Base-by-base conservation (phyloP, 495 filamentous ascomycete species). In the Neurospora sublineolata region DNA sequence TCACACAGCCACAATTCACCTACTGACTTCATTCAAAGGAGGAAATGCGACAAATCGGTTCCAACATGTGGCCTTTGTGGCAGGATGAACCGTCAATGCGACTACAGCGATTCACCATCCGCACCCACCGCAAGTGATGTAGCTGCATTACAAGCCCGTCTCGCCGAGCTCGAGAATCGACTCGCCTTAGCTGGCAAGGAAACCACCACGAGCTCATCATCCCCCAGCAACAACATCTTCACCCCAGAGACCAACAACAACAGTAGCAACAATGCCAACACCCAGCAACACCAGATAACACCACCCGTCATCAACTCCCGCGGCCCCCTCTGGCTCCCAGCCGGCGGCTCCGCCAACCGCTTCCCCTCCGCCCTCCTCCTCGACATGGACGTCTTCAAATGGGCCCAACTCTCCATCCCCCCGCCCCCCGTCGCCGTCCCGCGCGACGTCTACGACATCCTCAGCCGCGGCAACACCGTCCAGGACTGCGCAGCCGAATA, bases 1-100 rank as follows among this genome's bases (percentile, higher is more conserved):
- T 9, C 7, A 7, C 1, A 60, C 5, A 33, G 14, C 11, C 27
- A 30, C 11, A 9, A 18, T 16, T 33, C 52, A 60, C 10, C 16
- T 60, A 18, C 52, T 60, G 20, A 60, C 27, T 60, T 60, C 27
- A 60, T 60, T 33, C 52, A 33, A 23, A 75, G 74, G 77, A 79
- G 84, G 30, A 84, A 82, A 79, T 86, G 84, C 74, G 82, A 83
- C 80, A 85, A 86, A 73, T 69, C 69, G 0, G 74, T 85, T 2
- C 85, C 85, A 2, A 72, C 73, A 9, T 87, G 85, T 74, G 73
- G 75, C 4, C 74, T 84, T 42, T 85, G 83, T 72, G 69, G 69
- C 70, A 74, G 83, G 5, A 84, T 83, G 75, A 78, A 76, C 52
- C 75, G 82, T 5, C 68, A 72, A 20, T 85, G 83, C 73, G 84